phyloP scores from a whole-genome alignment of 2,329 filamentous ascomycete species.

The Teratosphaeria pseudoeucalypti region DNA sequence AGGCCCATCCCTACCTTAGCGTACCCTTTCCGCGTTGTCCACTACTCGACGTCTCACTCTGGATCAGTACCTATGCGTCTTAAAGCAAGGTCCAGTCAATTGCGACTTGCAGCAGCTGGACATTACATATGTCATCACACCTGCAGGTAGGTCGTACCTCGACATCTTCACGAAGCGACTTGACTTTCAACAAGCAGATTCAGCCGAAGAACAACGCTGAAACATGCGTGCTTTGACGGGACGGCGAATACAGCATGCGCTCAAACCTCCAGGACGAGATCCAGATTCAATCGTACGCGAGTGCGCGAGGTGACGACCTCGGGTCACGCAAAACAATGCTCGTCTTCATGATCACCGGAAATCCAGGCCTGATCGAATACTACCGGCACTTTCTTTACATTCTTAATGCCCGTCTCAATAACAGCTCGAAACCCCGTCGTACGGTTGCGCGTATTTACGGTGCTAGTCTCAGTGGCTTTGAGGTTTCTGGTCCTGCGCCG shows the following conservation, averaged over 20 bases:
- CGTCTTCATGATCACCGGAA: slow-evolving; percentile 65
- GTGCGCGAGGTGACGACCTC: too few relatives aligned
- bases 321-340: slow-evolving; percentile 28
- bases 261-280: background rate
- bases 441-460: slow-evolving; percentile 27
- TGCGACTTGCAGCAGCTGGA: too few relatives aligned
- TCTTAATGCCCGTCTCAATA: slow-evolving; percentile 33
- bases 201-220: background rate
- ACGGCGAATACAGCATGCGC: background rate
- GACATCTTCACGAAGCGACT: too few relatives aligned
- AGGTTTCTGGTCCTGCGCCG: slow-evolving; percentile 14
- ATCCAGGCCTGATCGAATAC: slow-evolving; percentile 65
- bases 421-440: background rate
- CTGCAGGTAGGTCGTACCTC: too few relatives aligned
- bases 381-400: slow-evolving; percentile 57
- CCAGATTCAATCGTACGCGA: background rate
- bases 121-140: too few relatives aligned
- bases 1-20: too few relatives aligned
- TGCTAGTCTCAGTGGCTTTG: slow-evolving; percentile 34
- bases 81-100: too few relatives aligned
- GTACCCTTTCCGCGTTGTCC: too few relatives aligned
- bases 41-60: too few relatives aligned
- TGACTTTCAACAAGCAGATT: background rate
- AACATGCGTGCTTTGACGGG: background rate
- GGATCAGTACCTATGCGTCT: too few relatives aligned